phyloP scores from a whole-genome alignment of 257 asterid genomes.

The Echites panduratus region DNA sequence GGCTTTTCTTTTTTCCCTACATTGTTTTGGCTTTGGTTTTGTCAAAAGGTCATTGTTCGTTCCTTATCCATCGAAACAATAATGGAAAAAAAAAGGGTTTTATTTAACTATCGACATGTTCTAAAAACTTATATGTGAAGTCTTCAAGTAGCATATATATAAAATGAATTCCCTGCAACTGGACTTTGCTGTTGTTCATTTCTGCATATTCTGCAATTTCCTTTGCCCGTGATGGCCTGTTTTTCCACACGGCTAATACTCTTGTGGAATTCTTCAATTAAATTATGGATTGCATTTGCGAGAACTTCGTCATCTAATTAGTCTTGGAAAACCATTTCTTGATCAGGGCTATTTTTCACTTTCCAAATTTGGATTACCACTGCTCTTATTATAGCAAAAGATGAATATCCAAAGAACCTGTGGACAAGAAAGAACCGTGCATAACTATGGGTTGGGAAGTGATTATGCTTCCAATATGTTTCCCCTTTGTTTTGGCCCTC shows the following conservation, averaged over 20 bases:
- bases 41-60: constrained; percentile 44
- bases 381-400: constrained; percentile 8
- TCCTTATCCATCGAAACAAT: constrained; percentile 54
- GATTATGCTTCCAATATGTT: constrained; percentile 27
- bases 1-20: constrained; percentile 1
- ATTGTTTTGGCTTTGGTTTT: constrained; percentile 39
- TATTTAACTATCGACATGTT: constrained; percentile 31
- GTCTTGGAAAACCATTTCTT: not conserved
- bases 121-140: constrained; percentile 28
- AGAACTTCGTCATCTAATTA: constrained; percentile 6
- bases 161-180: constrained; percentile 19
- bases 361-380: not conserved
- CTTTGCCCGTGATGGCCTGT: constrained; percentile 5
- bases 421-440: constrained; percentile 26
- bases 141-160: constrained; percentile 32
- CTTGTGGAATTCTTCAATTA: constrained; percentile 19
- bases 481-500: constrained; percentile 25
- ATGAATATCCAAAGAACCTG: constrained; percentile 34
- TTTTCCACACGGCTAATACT: constrained; percentile 16
- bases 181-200: constrained; percentile 20
- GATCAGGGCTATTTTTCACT: not conserved
- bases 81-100: constrained; percentile 14
- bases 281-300: constrained; percentile 9
- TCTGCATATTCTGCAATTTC: not conserved
- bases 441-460: constrained; percentile 26